A percentile compares a stretch with the other conserved stretches of the same genome.
Evolutionary conservation across 345 rosid species (phyloP).

Genomic region (Brassica nigra): DNA sequence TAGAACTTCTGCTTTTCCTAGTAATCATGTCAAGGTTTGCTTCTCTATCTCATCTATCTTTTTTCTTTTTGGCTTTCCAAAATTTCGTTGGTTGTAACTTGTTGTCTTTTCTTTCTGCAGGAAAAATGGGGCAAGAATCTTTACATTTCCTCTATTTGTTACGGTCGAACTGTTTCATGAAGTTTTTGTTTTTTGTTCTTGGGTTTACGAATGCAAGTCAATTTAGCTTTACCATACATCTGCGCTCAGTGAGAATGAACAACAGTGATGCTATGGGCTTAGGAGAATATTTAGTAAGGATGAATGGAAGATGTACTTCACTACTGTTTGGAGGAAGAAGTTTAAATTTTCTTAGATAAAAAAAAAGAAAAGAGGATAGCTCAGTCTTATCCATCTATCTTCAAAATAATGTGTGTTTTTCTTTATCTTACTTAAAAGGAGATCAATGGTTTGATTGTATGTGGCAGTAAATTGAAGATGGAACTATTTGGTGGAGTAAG

Average conservation of each 20-base stretch:
- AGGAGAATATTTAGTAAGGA: conserved; percentile 38
- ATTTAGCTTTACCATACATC: conserved; percentile 32
- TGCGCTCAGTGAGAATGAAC: conserved; percentile 1
- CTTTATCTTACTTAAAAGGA: neutral
- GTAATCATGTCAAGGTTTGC: conserved; percentile 89
- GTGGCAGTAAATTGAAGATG: conserved; percentile 8
- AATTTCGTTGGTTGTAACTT: conserved; percentile 10
- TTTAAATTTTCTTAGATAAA: neutral
- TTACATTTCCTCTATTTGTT: conserved; percentile 86
- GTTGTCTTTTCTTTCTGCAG: conserved; percentile 46
- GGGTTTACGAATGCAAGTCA: conserved; percentile 39
- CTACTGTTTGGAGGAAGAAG: conserved; percentile 29
- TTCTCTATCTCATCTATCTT: neutral
- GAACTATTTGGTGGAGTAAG: conserved; percentile 11
- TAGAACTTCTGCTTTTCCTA: conserved; percentile 93
- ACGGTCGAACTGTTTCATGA: conserved; percentile 98
- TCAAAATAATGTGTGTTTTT: conserved; percentile 28
- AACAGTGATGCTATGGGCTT: conserved; percentile 31
- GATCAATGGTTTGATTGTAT: neutral
- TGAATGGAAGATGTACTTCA: conserved; percentile 49
- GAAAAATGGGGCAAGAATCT: conserved; percentile 98
- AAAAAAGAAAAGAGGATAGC: neutral
- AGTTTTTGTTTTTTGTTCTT: conserved; percentile 16
- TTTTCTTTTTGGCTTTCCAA: neutral
- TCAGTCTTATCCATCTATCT: conserved; percentile 24